A percentile compares a stretch with the other conserved stretches of the same genome.
Evolutionary conservation across 2,329 filamentous ascomycete genomes (phyloP).

Genomic region (Trichoderma cornu-damae): DNA sequence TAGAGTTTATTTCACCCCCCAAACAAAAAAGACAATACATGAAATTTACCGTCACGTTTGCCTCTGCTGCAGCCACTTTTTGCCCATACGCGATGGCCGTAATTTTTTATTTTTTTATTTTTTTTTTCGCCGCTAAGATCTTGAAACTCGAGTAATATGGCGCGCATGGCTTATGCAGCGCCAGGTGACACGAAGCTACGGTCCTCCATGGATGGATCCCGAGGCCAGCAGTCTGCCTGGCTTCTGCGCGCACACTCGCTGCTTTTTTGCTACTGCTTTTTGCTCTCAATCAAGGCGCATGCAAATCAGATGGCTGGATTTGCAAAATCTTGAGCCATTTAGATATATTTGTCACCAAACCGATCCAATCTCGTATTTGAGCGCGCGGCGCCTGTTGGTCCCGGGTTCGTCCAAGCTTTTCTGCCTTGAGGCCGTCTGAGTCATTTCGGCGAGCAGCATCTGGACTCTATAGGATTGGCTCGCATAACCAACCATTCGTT

Average conservation of each 20-base stretch:
- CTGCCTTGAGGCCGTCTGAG: conserved; percentile 8
- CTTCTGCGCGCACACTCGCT: too few relatives aligned
- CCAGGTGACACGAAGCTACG: too few relatives aligned
- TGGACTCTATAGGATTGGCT: background rate
- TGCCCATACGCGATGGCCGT: background rate
- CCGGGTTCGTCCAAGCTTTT: too few relatives aligned
- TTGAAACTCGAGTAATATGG: background rate
- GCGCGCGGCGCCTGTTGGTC: too few relatives aligned
- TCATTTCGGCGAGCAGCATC: conserved; percentile 1
- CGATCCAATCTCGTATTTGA: background rate
- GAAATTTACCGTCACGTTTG: background rate
- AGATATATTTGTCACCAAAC: too few relatives aligned
- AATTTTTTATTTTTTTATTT: too few relatives aligned
- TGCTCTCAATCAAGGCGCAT: background rate
- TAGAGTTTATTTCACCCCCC: background rate
- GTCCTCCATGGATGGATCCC: too few relatives aligned
- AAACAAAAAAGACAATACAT: background rate
- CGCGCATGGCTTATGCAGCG: too few relatives aligned
- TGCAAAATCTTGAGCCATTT: background rate
- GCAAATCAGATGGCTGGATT: background rate
- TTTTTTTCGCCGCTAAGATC: background rate
- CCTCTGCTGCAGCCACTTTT: background rate
- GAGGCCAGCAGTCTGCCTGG: background rate
- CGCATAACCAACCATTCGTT: background rate
- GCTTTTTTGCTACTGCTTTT: background rate